phyloP scores from a whole-genome alignment of 306 rosid genomes.

The Mucuna pruriens region DNA sequence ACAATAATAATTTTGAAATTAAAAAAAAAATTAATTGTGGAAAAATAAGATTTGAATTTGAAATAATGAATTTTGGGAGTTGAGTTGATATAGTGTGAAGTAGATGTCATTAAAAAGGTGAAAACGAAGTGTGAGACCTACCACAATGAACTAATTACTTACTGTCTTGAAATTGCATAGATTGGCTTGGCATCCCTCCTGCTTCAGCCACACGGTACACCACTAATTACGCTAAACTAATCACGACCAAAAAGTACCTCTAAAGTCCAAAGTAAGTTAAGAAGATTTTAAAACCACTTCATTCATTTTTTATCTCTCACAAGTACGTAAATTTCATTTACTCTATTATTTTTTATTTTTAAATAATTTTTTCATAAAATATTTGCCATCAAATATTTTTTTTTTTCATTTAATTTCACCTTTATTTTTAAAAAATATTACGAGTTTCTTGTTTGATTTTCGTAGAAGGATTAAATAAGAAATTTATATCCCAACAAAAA shows the following conservation, averaged over 20 bases:
- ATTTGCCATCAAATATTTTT: too few species aligned
- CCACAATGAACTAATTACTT: background rate
- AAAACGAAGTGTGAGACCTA: background rate
- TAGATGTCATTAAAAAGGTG: background rate
- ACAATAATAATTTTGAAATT: background rate
- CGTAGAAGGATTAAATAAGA: too few species aligned
- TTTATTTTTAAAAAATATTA: too few species aligned
- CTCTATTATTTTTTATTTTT: too few species aligned
- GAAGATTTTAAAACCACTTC: background rate
- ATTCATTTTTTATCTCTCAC: too few species aligned
- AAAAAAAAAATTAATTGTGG: background rate
- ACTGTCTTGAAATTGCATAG: background rate
- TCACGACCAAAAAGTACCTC: background rate
- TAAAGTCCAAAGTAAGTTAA: background rate
- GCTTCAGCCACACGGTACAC: slow-evolving; percentile 26
- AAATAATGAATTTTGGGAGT: background rate
- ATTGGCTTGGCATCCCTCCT: background rate
- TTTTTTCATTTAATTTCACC: too few species aligned
- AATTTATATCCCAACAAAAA: too few species aligned
- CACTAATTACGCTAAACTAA: background rate
- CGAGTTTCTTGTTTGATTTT: too few species aligned
- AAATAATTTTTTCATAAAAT: too few species aligned
- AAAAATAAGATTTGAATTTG: background rate
- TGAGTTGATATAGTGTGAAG: background rate
- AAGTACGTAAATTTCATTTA: too few species aligned